phyloP scores from a whole-genome alignment of 306 rosid genomes.

The barrel medic (Medicago truncatula) region DNA sequence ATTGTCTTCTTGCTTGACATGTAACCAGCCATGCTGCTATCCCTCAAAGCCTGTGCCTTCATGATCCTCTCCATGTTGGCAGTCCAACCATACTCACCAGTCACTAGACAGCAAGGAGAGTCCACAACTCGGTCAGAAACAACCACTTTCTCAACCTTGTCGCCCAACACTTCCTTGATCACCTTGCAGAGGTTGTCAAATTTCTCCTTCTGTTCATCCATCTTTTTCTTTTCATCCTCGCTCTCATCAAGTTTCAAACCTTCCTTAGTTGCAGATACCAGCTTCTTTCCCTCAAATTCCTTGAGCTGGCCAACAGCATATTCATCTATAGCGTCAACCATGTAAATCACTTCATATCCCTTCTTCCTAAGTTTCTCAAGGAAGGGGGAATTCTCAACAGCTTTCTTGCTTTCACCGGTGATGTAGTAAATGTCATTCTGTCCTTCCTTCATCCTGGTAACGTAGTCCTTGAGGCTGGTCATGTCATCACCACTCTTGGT shows the following conservation, averaged over 20 bases:
- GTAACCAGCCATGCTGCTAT: constrained; percentile 92
- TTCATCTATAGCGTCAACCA: constrained; percentile 97
- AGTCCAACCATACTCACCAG: constrained; percentile 96
- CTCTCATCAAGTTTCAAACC: constrained; percentile 86
- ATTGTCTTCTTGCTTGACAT: constrained; percentile 97
- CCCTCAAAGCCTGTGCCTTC: constrained; percentile 96
- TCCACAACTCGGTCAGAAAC: constrained; percentile 93
- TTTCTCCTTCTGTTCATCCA: constrained; percentile 73
- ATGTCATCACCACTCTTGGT: constrained; percentile 90
- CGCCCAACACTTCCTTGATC: constrained; percentile 91
- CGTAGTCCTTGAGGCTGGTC: constrained; percentile 92
- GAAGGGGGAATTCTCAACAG: constrained; percentile 95
- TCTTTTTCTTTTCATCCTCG: constrained; percentile 75
- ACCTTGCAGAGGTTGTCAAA: constrained; percentile 89
- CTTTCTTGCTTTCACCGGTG: constrained; percentile 92
- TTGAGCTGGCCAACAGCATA: constrained; percentile 91
- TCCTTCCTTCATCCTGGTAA: constrained; percentile 98
- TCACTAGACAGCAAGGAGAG: constrained; percentile 93
- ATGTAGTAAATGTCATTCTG: constrained; percentile 86
- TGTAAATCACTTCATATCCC: constrained; percentile 80
- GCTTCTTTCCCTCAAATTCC: constrained; percentile 92
- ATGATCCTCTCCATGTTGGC: constrained; percentile 97
- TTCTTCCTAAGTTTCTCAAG: constrained; percentile 90
- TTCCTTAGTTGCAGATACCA: constrained; percentile 93
- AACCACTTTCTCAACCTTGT: constrained; percentile 85